These are phyloP conservation scores for Mycena floridula DNA, from an alignment of 768 basidiomycete species.

Conservation along the genomic window DNA sequence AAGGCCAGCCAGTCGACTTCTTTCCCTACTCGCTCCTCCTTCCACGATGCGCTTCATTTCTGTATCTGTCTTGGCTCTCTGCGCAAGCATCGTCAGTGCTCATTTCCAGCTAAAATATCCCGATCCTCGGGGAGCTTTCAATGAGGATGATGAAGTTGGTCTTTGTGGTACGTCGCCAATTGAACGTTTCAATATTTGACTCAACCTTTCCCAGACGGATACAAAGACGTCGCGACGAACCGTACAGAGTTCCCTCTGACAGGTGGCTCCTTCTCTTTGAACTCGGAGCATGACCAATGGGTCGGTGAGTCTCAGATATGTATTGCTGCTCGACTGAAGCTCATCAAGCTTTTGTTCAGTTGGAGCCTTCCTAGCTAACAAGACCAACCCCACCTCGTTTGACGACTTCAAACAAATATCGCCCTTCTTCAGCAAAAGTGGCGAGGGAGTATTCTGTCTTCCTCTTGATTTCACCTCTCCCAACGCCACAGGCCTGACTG, in stretches of 20 bases:
- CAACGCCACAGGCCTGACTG: constrained; percentile 41
- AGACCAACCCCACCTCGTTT: constrained; percentile 56
- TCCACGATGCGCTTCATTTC: constrained; percentile 5
- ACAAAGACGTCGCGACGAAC: constrained; percentile 39
- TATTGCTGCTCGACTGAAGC: neutral
- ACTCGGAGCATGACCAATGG: constrained; percentile 62
- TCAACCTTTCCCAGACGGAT: constrained; percentile 48
- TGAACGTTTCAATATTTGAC: neutral
- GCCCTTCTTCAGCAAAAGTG: constrained; percentile 41
- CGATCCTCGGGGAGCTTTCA: constrained; percentile 62
- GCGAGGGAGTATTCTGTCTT: constrained; percentile 63
- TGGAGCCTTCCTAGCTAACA: constrained; percentile 48
- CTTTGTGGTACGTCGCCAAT: constrained; percentile 58
- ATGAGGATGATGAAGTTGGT: constrained; percentile 44
- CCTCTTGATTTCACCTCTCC: constrained; percentile 53
- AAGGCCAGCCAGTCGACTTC: too few relatives aligned
- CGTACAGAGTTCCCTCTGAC: constrained; percentile 67
- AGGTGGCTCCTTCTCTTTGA: constrained; percentile 53
- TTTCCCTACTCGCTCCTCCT: too few relatives aligned
- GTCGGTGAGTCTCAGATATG: constrained; percentile 33
- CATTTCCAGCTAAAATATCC: constrained; percentile 85
- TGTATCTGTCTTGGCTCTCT: constrained; percentile 27
- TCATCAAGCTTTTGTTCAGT: constrained; percentile 31
- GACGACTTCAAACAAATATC: constrained; percentile 51
- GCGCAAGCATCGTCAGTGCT: constrained; percentile 44